Base-by-base conservation (phyloP, 352 stramenopile species). In the Pythium vanterpoolii region DNA sequence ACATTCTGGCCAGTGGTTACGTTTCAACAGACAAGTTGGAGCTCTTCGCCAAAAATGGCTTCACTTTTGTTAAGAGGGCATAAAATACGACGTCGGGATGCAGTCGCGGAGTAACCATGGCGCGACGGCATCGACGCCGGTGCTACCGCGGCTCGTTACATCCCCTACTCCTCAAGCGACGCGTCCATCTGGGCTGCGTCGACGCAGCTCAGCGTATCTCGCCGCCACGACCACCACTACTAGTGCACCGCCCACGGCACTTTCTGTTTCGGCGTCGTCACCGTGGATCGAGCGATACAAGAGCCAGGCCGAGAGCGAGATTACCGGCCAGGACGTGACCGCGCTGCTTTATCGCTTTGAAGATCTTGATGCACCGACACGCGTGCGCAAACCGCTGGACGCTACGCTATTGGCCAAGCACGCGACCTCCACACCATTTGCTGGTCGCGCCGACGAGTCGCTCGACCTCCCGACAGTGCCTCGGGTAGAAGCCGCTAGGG, bases 271-370 rank as follows among this genome's bases (percentile, higher is more conserved):
- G 30, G 10, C 31, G 31, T 31, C 36, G 19, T 69, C 62, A 23
- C 47, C 49, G 16, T 70, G 63, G 63, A 60, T 62, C 24, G 28
- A 62, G 31, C 49, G 45, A 1, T 70, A 66, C 56, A 57, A 62
- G 34, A 18, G 31, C 21, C 34, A 62, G 21, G 63, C 56, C 18
- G 52, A 51, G 27, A 40, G 57, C 24, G 52, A 65, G 23, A 56
- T 65, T 16, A 27, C 66, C 16, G 28, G 54, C 4, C 43, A 66
- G 31, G 57, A 70, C 40, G 23, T 66, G 4, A 8, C n/a, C n/a
- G 50, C 38, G 5, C 39, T 70, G 50, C 43, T 66, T 10, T 21
- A 34, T 5, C 56, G 45, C 4, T 66, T 70, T 31, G 56, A 70
- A 13, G 44, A 65, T 9, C 23, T 61, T 1, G 19, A 10, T 2